Percentiles rank a stretch among this genome's conserved stretches.
Evolutionary conservation across 257 asterid species (phyloP).

Genomic region (Vinca minor): DNA sequence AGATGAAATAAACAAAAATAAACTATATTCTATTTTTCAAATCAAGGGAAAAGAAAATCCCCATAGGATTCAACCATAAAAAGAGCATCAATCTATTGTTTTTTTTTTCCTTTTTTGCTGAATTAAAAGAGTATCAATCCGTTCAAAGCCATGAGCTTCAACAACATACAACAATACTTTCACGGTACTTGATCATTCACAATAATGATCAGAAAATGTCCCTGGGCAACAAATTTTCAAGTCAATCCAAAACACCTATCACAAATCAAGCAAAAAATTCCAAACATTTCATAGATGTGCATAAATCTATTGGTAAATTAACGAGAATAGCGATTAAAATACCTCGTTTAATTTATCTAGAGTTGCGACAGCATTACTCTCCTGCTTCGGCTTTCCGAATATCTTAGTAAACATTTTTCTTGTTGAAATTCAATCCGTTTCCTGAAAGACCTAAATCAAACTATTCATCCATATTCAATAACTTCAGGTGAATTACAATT

Average conservation of each 20-base stretch:
- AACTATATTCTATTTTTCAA: neutral
- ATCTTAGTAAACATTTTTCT: constrained; percentile 50
- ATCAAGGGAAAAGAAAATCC: no score
- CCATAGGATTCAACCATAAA: no score
- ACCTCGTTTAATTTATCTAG: constrained; percentile 68
- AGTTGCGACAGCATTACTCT: constrained; percentile 43
- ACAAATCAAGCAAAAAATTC: neutral
- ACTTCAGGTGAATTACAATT: neutral
- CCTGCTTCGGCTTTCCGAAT: constrained; percentile 55
- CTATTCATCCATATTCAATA: neutral
- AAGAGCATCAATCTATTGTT: neutral
- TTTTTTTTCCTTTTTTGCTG: no score
- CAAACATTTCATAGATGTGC: no score
- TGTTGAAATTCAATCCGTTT: neutral
- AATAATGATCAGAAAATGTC: no score
- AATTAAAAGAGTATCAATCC: no score
- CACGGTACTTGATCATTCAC: neutral
- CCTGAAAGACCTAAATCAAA: neutral
- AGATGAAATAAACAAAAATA: neutral
- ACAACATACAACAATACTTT: neutral
- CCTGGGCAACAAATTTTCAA: neutral
- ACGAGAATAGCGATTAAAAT: constrained; percentile 12
- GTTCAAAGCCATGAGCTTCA: neutral
- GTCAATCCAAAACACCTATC: neutral
- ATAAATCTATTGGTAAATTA: no score